These are phyloP conservation scores for Leccinum glutinopallens DNA, from an alignment of 1,284 basidiomycete species.

Conservation along the genomic window DNA sequence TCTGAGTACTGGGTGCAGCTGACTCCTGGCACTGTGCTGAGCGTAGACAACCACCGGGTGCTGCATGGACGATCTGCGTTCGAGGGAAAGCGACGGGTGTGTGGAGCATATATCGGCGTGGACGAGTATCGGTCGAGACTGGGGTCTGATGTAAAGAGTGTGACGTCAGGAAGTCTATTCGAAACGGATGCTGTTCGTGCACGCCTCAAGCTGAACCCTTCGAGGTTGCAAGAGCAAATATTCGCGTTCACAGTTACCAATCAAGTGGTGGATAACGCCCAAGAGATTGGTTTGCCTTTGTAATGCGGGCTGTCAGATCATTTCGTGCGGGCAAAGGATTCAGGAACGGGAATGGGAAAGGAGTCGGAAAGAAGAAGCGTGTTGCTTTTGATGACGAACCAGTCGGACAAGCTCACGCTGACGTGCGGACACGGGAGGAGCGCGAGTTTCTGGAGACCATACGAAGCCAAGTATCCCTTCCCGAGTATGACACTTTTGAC, in stretches of 20 bases:
- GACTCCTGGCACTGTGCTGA: slow-evolving; percentile 79
- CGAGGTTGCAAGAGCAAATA: slow-evolving; percentile 87
- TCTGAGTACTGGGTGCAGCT: slow-evolving; percentile 94
- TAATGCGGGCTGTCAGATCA: slow-evolving; percentile 64
- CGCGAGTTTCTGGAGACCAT: slow-evolving; percentile 77
- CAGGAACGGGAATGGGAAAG: slow-evolving; percentile 35
- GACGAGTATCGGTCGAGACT: slow-evolving; percentile 87
- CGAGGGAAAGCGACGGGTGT: slow-evolving; percentile 87
- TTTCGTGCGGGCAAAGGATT: slow-evolving; percentile 46
- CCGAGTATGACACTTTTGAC: slow-evolving; percentile 61
- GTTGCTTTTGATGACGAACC: slow-evolving; percentile 69
- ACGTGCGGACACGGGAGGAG: slow-evolving; percentile 62
- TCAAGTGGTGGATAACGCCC: slow-evolving; percentile 82
- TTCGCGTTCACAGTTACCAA: slow-evolving; percentile 95
- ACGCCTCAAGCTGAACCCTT: slow-evolving; percentile 60
- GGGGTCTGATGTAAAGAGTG: slow-evolving; percentile 28
- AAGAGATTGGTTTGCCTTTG: slow-evolving; percentile 86
- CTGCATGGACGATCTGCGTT: slow-evolving; percentile 93
- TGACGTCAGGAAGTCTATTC: slow-evolving; percentile 41
- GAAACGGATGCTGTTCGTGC: slow-evolving; percentile 53
- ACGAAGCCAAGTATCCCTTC: slow-evolving; percentile 75
- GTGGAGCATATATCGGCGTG: slow-evolving; percentile 92
- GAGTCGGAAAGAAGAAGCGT: slow-evolving; percentile 57
- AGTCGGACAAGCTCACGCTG: slow-evolving; percentile 41
- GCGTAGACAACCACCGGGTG: slow-evolving; percentile 86